Evolutionary conservation across 371 early-diverging fungal species (phyloP).

Genomic region (Blakeslea trispora): DNA sequence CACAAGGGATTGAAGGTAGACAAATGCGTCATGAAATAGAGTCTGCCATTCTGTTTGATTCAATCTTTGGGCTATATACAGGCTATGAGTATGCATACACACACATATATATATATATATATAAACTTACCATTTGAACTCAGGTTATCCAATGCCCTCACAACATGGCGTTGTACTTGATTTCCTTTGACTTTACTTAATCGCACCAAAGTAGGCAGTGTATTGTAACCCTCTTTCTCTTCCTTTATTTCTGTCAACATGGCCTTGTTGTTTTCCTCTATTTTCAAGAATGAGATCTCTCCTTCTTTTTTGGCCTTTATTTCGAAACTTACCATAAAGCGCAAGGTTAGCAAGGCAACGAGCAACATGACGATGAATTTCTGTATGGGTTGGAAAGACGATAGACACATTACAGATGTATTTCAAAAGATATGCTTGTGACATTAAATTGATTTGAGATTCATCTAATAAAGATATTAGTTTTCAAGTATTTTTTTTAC

Average conservation of each 20-base stretch:
- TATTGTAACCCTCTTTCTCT: conserved; percentile 35
- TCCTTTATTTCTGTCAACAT: conserved; percentile 20
- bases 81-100: neutral
- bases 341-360: conserved; percentile 61
- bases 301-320: neutral
- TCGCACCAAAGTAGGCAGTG: conserved; percentile 48
- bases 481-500: too few species aligned
- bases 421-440: conserved; percentile 47
- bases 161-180: conserved; percentile 45
- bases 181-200: conserved; percentile 39
- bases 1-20: conserved; percentile 22
- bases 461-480: conserved; percentile 39
- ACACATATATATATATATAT: neutral
- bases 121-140: conserved; percentile 33
- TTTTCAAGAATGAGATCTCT: neutral
- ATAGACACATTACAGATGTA: conserved; percentile 38
- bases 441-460: conserved; percentile 56
- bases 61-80: neutral
- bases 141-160: conserved; percentile 50
- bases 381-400: conserved; percentile 15
- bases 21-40: conserved; percentile 23
- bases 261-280: conserved; percentile 29
- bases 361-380: conserved; percentile 57
- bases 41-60: conserved; percentile 1
- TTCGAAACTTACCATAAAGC: conserved; percentile 46